These are phyloP conservation scores for Fraxinus floribunda DNA, from an alignment of 305 asterid genomes.

Conservation along the genomic window DNA sequence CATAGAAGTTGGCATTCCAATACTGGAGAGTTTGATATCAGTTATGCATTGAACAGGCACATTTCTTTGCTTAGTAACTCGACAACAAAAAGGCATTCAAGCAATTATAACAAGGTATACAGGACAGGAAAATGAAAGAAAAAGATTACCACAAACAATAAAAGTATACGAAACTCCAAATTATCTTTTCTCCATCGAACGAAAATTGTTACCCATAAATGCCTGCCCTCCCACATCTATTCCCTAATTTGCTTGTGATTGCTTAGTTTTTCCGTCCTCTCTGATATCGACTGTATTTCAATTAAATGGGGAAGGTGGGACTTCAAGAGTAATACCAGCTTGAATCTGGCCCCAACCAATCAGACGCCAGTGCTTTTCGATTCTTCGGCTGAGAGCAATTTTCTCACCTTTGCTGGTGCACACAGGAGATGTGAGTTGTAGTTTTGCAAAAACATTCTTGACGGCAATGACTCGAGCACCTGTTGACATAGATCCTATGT, in stretches of 20 bases:
- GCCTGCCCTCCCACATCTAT: slow-evolving; percentile 54
- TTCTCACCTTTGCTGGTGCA: slow-evolving; percentile 95
- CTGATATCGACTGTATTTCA: slow-evolving; percentile 22
- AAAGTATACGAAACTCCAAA: slow-evolving; percentile 35
- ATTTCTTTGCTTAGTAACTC: slow-evolving; percentile 10
- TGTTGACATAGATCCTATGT: slow-evolving; percentile 96
- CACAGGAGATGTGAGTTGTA: slow-evolving; percentile 91
- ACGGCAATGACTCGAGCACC: slow-evolving; percentile 95
- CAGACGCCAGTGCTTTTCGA: slow-evolving; percentile 95
- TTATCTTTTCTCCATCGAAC: slow-evolving; percentile 53
- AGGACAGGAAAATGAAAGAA: slow-evolving; percentile 19
- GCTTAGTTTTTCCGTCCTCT: slow-evolving; percentile 19
- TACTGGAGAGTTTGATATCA: not conserved
- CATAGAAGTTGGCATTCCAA: not conserved
- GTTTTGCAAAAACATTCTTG: slow-evolving; percentile 80
- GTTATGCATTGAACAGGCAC: not conserved
- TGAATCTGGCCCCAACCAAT: slow-evolving; percentile 97
- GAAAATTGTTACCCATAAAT: slow-evolving; percentile 56
- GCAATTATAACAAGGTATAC: slow-evolving; percentile 26
- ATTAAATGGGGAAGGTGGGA: slow-evolving; percentile 82
- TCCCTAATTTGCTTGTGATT: slow-evolving; percentile 22
- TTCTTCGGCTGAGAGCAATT: slow-evolving; percentile 85
- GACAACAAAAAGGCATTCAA: slow-evolving; percentile 23
- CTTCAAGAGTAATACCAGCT: slow-evolving; percentile 84
- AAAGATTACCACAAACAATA: slow-evolving; percentile 29